Evolutionary conservation across 2,329 filamentous ascomycete species (phyloP).

Genomic region (Chaetomium strumarium): DNA sequence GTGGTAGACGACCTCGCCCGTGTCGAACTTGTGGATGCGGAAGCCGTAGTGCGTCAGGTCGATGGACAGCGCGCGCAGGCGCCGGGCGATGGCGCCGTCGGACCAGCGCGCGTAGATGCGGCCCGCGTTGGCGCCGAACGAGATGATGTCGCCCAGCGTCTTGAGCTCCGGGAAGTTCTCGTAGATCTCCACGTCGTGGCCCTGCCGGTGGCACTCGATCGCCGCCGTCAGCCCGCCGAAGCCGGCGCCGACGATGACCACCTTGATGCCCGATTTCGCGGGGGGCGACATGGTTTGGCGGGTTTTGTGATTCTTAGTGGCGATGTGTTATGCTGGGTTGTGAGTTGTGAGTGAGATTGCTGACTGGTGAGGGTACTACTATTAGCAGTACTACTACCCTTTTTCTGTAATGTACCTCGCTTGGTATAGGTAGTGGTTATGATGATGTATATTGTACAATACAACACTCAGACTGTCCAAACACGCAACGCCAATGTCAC

Average conservation of each 20-base stretch:
- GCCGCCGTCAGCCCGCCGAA: constrained; percentile 58
- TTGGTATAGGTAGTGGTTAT: background rate
- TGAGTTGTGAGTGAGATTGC: no score
- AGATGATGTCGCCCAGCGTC: constrained; percentile 56
- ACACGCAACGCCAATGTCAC: no score
- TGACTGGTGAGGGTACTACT: no score
- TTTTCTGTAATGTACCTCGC: background rate
- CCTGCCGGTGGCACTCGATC: constrained; percentile 57
- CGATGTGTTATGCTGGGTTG: no score
- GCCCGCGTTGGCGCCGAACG: constrained; percentile 54
- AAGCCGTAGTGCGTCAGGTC: constrained; percentile 50
- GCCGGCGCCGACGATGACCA: constrained; percentile 47
- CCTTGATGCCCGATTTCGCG: constrained; percentile 47
- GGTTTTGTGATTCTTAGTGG: no score
- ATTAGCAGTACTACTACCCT: no score
- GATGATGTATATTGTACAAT: background rate
- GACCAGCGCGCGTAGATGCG: constrained; percentile 57
- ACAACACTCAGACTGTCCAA: background rate
- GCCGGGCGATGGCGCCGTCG: constrained; percentile 40
- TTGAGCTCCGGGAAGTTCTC: constrained; percentile 54
- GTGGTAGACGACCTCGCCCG: constrained; percentile 54
- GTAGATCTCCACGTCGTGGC: constrained; percentile 53
- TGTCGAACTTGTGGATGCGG: constrained; percentile 56
- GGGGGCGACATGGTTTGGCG: constrained; percentile 14
- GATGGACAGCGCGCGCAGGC: constrained; percentile 46